Base-by-base conservation (phyloP, 2,329 filamentous ascomycete genomes). In the Aspergillus tanneri region DNA sequence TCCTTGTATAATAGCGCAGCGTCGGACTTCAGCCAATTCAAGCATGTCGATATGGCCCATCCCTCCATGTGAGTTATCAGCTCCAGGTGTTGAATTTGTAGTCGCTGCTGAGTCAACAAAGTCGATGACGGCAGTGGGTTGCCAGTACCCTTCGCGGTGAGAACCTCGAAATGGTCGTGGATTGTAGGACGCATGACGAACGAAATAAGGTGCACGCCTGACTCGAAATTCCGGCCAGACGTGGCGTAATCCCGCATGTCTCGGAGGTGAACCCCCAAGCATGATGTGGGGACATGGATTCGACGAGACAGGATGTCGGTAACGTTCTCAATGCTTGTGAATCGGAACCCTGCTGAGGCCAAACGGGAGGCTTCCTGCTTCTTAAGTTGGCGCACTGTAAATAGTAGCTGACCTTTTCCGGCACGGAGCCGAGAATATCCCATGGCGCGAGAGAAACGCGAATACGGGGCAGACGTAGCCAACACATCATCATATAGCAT, bases 401-500 rank as follows among this genome's bases (percentile, higher is more conserved):
- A 90, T 65, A 96, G 81, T 37, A 95, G 77, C 45, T 91, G 88
- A 0, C 90, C 90, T 50, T 83, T 84, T 3, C 86, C 86, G 28
- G 67, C 50, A 53, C 61, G 47, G 11, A 59, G 48, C 19, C 58
- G 57, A 14, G 54, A 62, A 22, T 63, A 60, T 40, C 58, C 62
- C 55, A 63, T 61, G 2, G 60, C 61, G 2, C 53, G 53, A 24
- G 59, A 61, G 32, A 64, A 49, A 30, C 60, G 57, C 3, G 63
- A 69, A 3, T 63, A 55, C 2, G 66, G 62, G 0, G 66, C 65
- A 5, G 81, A 86, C 0, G 88, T 92, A 1, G 80, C 75, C 18
- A 91, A 70, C 5, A 93, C 86, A 56, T 89, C 84, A 54, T 92
- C 86, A 72, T 87, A 92, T 1, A 93, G 73, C 8, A 82, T 75